These are phyloP conservation scores for Quercus gilva DNA, from an alignment of 306 rosid species.

Conservation along the genomic window DNA sequence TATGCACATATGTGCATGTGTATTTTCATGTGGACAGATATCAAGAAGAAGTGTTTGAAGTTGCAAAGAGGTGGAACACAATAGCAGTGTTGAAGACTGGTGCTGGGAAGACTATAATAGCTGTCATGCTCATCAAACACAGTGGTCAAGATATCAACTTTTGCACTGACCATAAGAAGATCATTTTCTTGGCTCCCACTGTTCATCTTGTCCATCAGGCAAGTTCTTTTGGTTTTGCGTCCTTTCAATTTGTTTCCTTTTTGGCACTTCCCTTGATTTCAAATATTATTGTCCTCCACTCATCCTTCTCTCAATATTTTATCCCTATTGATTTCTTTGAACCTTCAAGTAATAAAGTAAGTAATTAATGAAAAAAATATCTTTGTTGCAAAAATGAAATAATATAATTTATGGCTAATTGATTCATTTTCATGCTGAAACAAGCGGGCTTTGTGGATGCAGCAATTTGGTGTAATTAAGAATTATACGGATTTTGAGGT, in stretches of 20 bases:
- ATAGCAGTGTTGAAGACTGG: constrained; percentile 88
- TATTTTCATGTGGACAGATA: constrained; percentile 33
- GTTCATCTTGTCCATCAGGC: constrained; percentile 91
- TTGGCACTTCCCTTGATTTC: not conserved
- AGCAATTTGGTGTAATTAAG: constrained; percentile 70
- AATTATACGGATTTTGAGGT: constrained; percentile 51
- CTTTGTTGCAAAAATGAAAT: too few species aligned
- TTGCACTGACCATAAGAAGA: constrained; percentile 32
- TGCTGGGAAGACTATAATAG: constrained; percentile 75
- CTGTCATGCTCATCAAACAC: constrained; percentile 69
- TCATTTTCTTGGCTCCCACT: constrained; percentile 83
- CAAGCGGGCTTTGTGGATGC: constrained; percentile 32
- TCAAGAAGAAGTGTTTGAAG: constrained; percentile 62
- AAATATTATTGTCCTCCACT: too few species aligned
- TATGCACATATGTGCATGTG: not conserved
- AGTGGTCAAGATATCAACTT: constrained; percentile 41
- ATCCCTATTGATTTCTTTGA: not conserved
- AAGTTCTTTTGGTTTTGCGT: not conserved
- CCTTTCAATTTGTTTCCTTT: not conserved
- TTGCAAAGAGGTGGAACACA: constrained; percentile 61
- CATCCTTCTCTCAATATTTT: too few species aligned
- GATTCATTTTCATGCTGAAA: constrained; percentile 13
- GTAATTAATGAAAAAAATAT: too few species aligned
- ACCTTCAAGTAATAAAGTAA: not conserved
- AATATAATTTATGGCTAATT: not conserved